Evolutionary conservation across 306 rosid genomes (phyloP).

Genomic region (Argentina anserina): DNA sequence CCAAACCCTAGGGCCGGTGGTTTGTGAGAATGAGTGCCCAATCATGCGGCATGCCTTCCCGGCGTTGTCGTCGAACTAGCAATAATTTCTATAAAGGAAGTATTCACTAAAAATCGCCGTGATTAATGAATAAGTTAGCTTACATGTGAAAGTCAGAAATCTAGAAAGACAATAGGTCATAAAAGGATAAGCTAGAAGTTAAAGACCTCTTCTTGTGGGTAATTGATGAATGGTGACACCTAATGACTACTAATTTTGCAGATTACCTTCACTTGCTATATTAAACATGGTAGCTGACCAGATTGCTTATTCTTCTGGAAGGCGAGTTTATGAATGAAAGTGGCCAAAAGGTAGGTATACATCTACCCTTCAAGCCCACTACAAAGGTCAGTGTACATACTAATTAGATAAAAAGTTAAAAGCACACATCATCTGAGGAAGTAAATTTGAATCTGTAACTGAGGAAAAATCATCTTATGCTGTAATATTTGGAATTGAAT

Average conservation of each 20-base stretch:
- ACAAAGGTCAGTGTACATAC: neutral
- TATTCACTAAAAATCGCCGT: neutral
- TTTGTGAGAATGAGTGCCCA: too few relatives aligned
- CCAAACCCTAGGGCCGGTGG: too few relatives aligned
- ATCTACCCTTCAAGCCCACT: constrained; percentile 2
- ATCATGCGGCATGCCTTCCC: too few relatives aligned
- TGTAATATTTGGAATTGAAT: neutral
- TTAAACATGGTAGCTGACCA: neutral
- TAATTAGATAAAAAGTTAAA: neutral
- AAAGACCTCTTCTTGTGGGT: neutral
- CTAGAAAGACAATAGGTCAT: neutral
- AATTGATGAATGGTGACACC: neutral
- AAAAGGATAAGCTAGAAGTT: too few relatives aligned
- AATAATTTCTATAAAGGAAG: too few relatives aligned
- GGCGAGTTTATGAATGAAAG: neutral
- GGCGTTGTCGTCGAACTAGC: too few relatives aligned
- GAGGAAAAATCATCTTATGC: neutral
- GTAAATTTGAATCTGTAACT: neutral
- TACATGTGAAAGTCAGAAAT: neutral
- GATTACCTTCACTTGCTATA: neutral
- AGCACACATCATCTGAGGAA: neutral
- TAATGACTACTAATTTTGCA: neutral
- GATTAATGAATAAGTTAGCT: neutral
- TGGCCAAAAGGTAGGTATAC: neutral
- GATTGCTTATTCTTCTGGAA: neutral